phyloP scores from a whole-genome alignment of 371 early-diverging fungal species.

The Paraphysoderma sedebokerense region DNA sequence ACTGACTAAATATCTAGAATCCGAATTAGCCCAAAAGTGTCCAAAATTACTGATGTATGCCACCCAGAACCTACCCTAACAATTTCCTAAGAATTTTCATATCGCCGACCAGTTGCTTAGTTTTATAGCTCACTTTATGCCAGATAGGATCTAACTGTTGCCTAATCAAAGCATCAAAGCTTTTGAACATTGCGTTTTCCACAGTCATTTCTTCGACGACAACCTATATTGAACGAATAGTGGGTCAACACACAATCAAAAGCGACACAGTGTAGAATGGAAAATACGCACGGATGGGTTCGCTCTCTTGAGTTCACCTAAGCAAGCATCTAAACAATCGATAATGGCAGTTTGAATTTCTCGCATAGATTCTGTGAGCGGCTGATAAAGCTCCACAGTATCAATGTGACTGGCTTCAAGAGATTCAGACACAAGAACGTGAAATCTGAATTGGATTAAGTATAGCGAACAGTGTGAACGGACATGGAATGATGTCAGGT shows the following conservation, averaged over 20 bases:
- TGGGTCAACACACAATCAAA: neutral
- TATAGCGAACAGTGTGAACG: neutral
- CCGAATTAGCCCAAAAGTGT: too few relatives aligned
- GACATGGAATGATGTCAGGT: neutral
- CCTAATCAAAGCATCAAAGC: conserved; percentile 58
- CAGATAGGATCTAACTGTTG: conserved; percentile 69
- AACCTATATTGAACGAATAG: conserved; percentile 23
- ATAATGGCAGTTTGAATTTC: conserved; percentile 66
- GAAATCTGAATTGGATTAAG: too few relatives aligned
- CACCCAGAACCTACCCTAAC: conserved; percentile 20
- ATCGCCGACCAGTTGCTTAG: conserved; percentile 60
- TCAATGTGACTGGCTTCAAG: conserved; percentile 32
- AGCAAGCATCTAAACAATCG: conserved; percentile 64
- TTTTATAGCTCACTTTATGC: conserved; percentile 58
- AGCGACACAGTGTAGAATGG: neutral
- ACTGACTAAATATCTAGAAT: too few relatives aligned
- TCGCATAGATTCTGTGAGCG: conserved; percentile 60
- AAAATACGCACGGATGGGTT: conserved; percentile 30
- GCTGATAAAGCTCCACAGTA: conserved; percentile 64
- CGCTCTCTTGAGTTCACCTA: conserved; percentile 53
- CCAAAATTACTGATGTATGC: neutral
- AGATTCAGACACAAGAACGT: conserved; percentile 40
- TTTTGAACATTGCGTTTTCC: conserved; percentile 64
- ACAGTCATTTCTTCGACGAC: conserved; percentile 65
- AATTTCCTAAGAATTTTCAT: conserved; percentile 49